These are phyloP conservation scores for Remersonia thermophila DNA, from an alignment of 2,329 filamentous ascomycete genomes.

Conservation along the genomic window DNA sequence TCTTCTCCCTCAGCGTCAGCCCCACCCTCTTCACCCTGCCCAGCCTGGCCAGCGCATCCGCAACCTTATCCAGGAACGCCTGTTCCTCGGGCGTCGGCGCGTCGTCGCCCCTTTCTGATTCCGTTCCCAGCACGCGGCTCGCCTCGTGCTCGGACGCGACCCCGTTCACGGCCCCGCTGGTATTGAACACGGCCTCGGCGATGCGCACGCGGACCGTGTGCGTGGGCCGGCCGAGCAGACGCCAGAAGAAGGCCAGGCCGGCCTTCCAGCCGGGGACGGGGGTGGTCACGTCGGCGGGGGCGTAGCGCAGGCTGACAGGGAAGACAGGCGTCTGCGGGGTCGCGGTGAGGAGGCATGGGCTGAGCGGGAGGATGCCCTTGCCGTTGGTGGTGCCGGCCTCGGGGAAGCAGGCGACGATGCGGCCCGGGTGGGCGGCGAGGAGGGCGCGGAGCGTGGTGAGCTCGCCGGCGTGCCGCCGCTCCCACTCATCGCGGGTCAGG, in stretches of 20 bases:
- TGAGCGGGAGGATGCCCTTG: constrained; percentile 74
- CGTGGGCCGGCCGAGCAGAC: constrained; percentile 68
- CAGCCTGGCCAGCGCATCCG: constrained; percentile 74
- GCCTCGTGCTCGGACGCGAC: constrained; percentile 2
- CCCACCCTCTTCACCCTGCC: constrained; percentile 83
- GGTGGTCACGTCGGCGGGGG: constrained; percentile 79
- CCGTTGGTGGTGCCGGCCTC: constrained; percentile 94
- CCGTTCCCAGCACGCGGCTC: constrained; percentile 17
- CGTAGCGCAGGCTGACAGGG: constrained; percentile 81
- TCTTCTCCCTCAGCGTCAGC: constrained; percentile 71
- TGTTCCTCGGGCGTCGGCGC: constrained; percentile 46
- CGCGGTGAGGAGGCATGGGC: constrained; percentile 59
- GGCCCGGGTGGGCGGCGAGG: constrained; percentile 53
- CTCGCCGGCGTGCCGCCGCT: constrained; percentile 7
- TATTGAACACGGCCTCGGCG: constrained; percentile 57
- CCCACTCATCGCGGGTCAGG: constrained; percentile 28
- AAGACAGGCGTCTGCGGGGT: constrained; percentile 65
- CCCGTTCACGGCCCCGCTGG: constrained; percentile 23
- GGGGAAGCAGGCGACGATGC: constrained; percentile 77
- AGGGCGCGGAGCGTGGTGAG: constrained; percentile 53
- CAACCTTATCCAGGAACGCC: constrained; percentile 62
- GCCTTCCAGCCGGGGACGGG: constrained; percentile 63
- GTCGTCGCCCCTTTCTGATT: constrained; percentile 20
- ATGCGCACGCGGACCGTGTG: constrained; percentile 88
- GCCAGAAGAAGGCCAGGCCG: constrained; percentile 70